Conservation (phyloP, 164 flowering plant species). For the Buxus sempervirens region DNA sequence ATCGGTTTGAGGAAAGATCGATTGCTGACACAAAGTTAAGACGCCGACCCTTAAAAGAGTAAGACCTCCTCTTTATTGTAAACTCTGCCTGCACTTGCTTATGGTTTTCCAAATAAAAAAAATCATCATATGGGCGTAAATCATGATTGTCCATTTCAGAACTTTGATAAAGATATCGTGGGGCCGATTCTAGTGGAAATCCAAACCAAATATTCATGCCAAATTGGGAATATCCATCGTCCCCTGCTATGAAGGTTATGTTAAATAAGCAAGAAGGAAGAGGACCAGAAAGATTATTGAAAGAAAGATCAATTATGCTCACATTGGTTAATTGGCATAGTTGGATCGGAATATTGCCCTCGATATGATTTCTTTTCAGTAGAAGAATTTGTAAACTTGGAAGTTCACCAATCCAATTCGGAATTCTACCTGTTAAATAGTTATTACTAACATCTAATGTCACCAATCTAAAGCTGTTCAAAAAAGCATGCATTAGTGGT, state of each 20-base stretch:
- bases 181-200: neutral
- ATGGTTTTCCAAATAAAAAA: no score
- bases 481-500: neutral
- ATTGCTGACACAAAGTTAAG: neutral
- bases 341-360: constrained; percentile 9
- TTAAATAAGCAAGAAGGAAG: constrained; percentile 19
- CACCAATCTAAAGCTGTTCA: neutral
- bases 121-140: no score
- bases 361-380: constrained; percentile 5
- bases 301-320: constrained; percentile 11
- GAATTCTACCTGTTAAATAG: constrained; percentile 3
- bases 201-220: no score
- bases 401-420: neutral
- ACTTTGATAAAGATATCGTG: no score
- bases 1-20: neutral
- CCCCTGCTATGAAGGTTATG: neutral
- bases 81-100: neutral
- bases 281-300: constrained; percentile 15
- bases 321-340: constrained; percentile 5
- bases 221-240: neutral
- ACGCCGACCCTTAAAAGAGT: neutral
- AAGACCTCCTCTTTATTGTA: neutral
- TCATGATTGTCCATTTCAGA: no score
- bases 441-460: constrained; percentile 6
- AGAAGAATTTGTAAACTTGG: neutral